phyloP scores from a whole-genome alignment of 2,329 filamentous ascomycete genomes.

The Aspergillus sp. region DNA sequence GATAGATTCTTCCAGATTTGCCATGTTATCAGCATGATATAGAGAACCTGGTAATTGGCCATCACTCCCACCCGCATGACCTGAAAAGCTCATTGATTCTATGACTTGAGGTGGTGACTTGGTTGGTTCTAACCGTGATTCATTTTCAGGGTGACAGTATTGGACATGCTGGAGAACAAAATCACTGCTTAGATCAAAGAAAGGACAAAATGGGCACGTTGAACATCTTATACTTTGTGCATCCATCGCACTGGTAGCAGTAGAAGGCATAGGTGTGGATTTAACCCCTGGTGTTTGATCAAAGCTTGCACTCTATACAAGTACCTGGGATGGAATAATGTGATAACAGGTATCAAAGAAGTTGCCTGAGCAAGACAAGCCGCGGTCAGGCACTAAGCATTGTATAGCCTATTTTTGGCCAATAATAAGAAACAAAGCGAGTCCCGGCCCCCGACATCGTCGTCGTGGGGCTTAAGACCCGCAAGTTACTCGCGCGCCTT shows the following conservation, averaged over 20 bases:
- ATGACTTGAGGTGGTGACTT: constrained; percentile 5
- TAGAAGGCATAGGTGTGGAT: not conserved
- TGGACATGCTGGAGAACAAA: constrained; percentile 47
- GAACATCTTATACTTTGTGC: constrained; percentile 15
- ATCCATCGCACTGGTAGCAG: constrained; percentile 18
- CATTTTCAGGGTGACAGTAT: constrained; percentile 44
- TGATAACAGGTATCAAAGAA: no score
- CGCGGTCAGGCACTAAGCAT: not conserved
- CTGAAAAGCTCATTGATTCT: not conserved
- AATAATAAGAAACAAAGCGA: not conserved
- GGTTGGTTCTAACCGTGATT: constrained; percentile 24
- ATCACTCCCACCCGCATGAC: not conserved
- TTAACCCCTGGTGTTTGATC: not conserved
- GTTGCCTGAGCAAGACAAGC: not conserved
- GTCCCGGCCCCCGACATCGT: not conserved
- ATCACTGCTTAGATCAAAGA: constrained; percentile 39
- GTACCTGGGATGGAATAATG: not conserved
- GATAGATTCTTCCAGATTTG: constrained; percentile 33
- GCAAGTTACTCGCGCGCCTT: not conserved
- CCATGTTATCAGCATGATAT: not conserved
- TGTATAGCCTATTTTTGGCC: not conserved
- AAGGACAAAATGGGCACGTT: constrained; percentile 48
- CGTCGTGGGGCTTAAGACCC: not conserved
- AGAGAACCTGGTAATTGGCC: not conserved
- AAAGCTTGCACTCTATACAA: not conserved